These are phyloP conservation scores for Trichoderma lentiforme DNA, from an alignment of 2,329 filamentous ascomycete species.

Conservation along the genomic window DNA sequence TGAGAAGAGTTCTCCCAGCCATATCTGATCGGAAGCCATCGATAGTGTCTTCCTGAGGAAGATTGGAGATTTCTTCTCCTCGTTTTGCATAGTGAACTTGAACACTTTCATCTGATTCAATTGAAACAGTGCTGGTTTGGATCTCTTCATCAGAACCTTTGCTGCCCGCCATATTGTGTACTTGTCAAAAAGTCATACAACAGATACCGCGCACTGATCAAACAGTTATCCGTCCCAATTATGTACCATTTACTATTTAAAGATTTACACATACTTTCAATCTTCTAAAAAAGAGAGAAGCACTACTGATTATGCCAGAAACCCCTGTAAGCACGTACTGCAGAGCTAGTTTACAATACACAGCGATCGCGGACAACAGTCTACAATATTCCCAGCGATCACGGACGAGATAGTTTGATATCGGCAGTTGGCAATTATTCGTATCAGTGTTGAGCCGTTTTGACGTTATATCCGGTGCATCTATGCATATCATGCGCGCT, in stretches of 20 bases:
- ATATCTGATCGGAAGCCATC: not conserved
- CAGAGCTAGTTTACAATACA: not conserved
- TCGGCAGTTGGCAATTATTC: not conserved
- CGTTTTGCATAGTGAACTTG: not conserved
- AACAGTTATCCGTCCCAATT: too few species aligned
- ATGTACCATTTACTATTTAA: not conserved
- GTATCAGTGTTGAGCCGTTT: not conserved
- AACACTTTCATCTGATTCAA: not conserved
- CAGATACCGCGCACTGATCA: not conserved
- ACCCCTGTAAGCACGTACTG: not conserved
- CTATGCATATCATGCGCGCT: not conserved
- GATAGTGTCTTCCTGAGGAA: not conserved
- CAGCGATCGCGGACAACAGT: not conserved
- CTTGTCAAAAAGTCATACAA: not conserved
- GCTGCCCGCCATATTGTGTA: not conserved
- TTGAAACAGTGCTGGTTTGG: not conserved
- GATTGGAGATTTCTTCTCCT: not conserved
- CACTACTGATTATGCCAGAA: not conserved
- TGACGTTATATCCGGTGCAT: not conserved
- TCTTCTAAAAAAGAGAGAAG: not conserved
- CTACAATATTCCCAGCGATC: not conserved
- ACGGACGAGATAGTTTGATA: not conserved
- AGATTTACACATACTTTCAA: not conserved
- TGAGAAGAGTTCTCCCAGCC: not conserved
- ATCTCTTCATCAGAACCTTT: not conserved